Evolutionary conservation across 2,329 filamentous ascomycete species (phyloP).

Genomic region (Blastomyces parvus): DNA sequence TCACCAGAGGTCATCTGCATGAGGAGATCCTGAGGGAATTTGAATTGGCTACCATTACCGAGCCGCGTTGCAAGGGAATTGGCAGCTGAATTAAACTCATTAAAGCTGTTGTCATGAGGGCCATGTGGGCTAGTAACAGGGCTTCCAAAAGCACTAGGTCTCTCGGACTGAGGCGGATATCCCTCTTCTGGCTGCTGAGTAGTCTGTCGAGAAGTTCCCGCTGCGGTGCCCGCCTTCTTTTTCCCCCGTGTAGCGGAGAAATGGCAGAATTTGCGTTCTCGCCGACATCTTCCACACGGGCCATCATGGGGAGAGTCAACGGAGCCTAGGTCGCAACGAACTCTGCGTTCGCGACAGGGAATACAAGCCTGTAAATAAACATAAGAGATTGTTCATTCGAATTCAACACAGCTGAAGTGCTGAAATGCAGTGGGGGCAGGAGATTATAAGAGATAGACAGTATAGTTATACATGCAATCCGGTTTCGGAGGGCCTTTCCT

Average conservation of each 20-base stretch:
- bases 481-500: conserved; percentile 11
- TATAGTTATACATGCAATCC: too few species aligned
- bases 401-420: not conserved
- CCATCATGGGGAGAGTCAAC: conserved; percentile 18
- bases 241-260: conserved; percentile 18
- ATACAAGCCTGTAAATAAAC: conserved; percentile 16
- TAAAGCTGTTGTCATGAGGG: not conserved
- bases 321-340: conserved; percentile 18
- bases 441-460: too few species aligned
- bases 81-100: not conserved
- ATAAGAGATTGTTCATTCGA: conserved; percentile 4
- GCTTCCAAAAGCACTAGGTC: not conserved
- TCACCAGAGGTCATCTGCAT: not conserved
- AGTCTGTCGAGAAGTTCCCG: not conserved
- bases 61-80: not conserved
- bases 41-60: not conserved
- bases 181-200: conserved; percentile 1
- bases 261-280: conserved; percentile 18
- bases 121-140: not conserved
- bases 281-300: conserved; percentile 17
- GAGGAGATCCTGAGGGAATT: not conserved
- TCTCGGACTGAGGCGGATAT: not conserved
- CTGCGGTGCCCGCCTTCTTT: conserved; percentile 11
- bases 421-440: too few species aligned
- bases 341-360: conserved; percentile 19